Conservation (phyloP, 768 basidiomycete species). For the Mycena belliarum region DNA sequence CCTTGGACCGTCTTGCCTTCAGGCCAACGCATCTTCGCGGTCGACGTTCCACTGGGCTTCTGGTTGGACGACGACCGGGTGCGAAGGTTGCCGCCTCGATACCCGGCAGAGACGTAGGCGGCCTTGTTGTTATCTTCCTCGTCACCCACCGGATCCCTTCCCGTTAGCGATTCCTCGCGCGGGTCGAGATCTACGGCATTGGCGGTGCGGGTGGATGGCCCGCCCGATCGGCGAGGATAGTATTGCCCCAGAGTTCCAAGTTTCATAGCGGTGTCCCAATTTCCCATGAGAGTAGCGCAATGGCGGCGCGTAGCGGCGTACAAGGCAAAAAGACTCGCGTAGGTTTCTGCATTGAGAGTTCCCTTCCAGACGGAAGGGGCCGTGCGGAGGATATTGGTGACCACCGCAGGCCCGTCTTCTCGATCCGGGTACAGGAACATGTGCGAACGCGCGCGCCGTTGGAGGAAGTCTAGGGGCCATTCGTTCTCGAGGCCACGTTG, state of each 20-base stretch:
- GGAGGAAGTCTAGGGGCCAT: slow-evolving; percentile 1
- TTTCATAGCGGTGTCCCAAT: slow-evolving; percentile 5
- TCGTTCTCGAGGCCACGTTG: neutral
- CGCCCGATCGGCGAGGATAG: slow-evolving; percentile 1
- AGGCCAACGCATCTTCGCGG: neutral
- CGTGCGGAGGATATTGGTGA: neutral
- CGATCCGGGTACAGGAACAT: neutral
- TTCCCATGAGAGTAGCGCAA: neutral
- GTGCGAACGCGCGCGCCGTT: neutral
- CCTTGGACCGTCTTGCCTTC: slow-evolving; percentile 9
- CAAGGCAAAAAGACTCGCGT: neutral
- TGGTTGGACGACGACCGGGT: too few species aligned
- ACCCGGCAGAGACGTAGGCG: neutral
- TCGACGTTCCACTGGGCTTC: neutral
- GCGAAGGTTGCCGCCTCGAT: too few species aligned
- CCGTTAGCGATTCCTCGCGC: neutral
- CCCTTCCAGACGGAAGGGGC: neutral
- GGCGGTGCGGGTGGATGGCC: neutral
- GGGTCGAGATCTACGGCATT: neutral
- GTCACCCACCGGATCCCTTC: neutral
- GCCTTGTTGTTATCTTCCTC: neutral
- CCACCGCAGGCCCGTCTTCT: neutral
- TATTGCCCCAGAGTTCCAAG: neutral
- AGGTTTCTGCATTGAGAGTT: neutral
- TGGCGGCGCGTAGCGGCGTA: neutral